Conservation (phyloP, 2,329 filamentous ascomycete genomes). For the Nannizzia gypsea region DNA sequence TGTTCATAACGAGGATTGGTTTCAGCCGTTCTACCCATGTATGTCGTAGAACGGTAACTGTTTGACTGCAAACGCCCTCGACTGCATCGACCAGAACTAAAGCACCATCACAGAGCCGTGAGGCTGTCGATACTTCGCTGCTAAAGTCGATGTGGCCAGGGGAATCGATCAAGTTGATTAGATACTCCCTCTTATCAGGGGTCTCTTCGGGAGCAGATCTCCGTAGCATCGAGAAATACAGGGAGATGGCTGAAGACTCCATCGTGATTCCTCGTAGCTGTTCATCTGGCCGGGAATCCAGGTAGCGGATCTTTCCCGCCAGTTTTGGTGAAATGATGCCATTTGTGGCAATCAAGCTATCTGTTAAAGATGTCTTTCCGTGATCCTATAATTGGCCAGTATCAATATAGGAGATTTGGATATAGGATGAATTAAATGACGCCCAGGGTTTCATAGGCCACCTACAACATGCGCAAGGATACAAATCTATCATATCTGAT, state of each 20-base stretch:
- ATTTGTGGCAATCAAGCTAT: constrained; percentile 93
- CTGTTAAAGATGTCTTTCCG: constrained; percentile 94
- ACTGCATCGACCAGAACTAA: constrained; percentile 92
- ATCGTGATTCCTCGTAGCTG: constrained; percentile 97
- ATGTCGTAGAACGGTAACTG: constrained; percentile 88
- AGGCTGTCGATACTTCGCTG: constrained; percentile 93
- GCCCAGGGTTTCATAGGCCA: constrained; percentile 14
- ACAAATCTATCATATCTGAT: constrained; percentile 54
- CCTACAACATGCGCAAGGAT: constrained; percentile 82
- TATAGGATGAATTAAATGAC: neutral
- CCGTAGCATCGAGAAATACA: constrained; percentile 86
- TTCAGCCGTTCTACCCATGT: constrained; percentile 94
- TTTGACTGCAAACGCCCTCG: constrained; percentile 96
- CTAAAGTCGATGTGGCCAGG: constrained; percentile 98
- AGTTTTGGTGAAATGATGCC: constrained; percentile 97
- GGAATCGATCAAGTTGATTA: constrained; percentile 96
- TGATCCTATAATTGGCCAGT: constrained; percentile 53
- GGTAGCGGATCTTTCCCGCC: constrained; percentile 93
- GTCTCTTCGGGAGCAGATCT: constrained; percentile 55
- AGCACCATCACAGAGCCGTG: constrained; percentile 84
- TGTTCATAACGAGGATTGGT: constrained; percentile 91
- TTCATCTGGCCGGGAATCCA: constrained; percentile 92
- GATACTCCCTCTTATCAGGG: constrained; percentile 71
- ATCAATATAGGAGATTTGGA: constrained; percentile 1
- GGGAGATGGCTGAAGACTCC: constrained; percentile 95